phyloP scores from a whole-genome alignment of 768 basidiomycete genomes.

The Amanita pallidorosea region DNA sequence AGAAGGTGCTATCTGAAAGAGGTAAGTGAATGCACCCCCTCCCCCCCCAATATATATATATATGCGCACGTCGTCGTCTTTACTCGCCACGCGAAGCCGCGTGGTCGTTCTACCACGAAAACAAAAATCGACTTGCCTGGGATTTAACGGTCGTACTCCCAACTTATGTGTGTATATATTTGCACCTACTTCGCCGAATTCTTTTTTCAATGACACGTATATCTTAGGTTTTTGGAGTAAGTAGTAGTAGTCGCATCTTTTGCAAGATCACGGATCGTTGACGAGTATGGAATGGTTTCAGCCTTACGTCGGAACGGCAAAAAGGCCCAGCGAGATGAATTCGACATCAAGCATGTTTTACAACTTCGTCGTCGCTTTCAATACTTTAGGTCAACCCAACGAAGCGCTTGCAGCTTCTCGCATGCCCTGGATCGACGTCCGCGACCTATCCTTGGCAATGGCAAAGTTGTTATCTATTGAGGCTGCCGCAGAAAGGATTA shows the following conservation, averaged over 20 bases:
- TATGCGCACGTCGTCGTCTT: not conserved
- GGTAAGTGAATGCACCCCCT: slow-evolving; percentile 20
- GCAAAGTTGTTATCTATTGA: not conserved
- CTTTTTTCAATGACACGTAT: not conserved
- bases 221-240: not conserved
- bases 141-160: slow-evolving; percentile 45
- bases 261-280: not conserved
- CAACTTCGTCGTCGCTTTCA: not conserved
- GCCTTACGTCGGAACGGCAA: not conserved
- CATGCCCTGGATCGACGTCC: slow-evolving; percentile 1
- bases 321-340: not conserved
- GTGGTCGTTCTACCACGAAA: slow-evolving; percentile 30
- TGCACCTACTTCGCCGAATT: too few relatives aligned
- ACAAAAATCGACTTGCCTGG: slow-evolving; percentile 33
- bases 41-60: too few relatives aligned
- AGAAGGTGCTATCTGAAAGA: slow-evolving; percentile 59
- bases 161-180: slow-evolving; percentile 27
- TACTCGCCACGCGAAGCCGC: slow-evolving; percentile 19
- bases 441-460: not conserved
- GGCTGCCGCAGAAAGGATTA: slow-evolving; percentile 2
- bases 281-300: too few relatives aligned
- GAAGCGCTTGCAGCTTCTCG: not conserved
- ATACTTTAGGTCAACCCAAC: not conserved
- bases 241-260: too few relatives aligned
- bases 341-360: not conserved